phyloP scores from a whole-genome alignment of 2,329 filamentous ascomycete genomes.

The Seiridium cupressi region DNA sequence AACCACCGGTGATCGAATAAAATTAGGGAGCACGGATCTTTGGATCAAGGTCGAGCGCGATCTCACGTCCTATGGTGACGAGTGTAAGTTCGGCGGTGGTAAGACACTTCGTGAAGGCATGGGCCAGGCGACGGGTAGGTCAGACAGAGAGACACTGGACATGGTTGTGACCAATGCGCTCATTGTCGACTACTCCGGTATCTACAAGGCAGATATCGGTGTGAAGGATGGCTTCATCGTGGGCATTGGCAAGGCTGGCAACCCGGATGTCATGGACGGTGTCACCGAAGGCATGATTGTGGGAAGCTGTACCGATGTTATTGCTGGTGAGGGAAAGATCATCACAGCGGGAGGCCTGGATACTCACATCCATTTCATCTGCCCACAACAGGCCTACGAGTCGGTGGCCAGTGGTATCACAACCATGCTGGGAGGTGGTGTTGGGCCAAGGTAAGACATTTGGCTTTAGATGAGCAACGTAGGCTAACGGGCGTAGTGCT shows the following conservation, averaged over 20 bases:
- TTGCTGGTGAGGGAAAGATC: conserved; percentile 88
- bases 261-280: conserved; percentile 95
- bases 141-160: conserved; percentile 72
- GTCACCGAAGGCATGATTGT: conserved; percentile 77
- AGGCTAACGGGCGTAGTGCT: conserved; percentile 53
- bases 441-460: conserved; percentile 70
- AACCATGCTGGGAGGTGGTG: conserved; percentile 86
- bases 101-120: conserved; percentile 94
- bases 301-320: conserved; percentile 85
- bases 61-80: conserved; percentile 80
- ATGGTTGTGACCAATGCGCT: conserved; percentile 87
- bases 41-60: conserved; percentile 92
- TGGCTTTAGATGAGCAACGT: not conserved
- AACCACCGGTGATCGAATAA: conserved; percentile 81
- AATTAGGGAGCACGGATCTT: conserved; percentile 79
- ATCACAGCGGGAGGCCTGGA: conserved; percentile 89
- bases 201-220: conserved; percentile 96
- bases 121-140: conserved; percentile 82
- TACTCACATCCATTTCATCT: conserved; percentile 91
- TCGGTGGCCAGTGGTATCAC: conserved; percentile 83
- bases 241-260: conserved; percentile 91
- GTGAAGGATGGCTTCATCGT: conserved; percentile 85
- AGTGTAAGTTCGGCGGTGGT: conserved; percentile 92
- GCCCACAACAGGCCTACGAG: conserved; percentile 86
- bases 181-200: conserved; percentile 86